Base-by-base conservation (phyloP, 164 flowering plant genomes). In the Magnolia changhungtana region DNA sequence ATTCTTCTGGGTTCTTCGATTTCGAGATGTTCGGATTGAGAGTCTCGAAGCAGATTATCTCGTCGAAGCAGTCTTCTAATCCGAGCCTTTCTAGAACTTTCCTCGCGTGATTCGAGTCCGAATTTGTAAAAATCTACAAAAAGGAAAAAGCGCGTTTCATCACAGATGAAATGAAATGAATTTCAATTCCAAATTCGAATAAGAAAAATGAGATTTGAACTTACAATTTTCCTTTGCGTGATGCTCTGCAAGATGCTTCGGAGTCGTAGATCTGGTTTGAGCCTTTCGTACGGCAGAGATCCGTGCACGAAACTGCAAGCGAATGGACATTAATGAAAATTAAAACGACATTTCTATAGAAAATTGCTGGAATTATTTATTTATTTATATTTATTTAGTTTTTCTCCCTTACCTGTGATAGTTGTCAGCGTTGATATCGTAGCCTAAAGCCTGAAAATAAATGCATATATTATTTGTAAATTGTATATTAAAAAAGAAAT, bases 31-130 rank as follows among this genome's bases (percentile, higher is more conserved):
- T 84, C 4, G 96, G 98, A 51, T 95, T 95, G 76, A 95, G 82
- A 0, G 98, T 91, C 82, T 95, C 98, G 83, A 95, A 95, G 77
- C 96, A 93, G 37, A 95, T 90, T 73, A 93, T 87, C 31, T 89
- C 85, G 8, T 93, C 97, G 79, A 93, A 93, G 75, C 98, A 95
- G 37, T 89, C 96, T 18, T 76, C 81, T 24, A 95, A 50, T 71
- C 91, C 95, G n/a, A 95, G 82, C 31, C 91, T 87, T 37, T 84
- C 80, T 52, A 95, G 76, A 55, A 73, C 89, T 80, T 84, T 89
- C 1, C 70, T 76, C 21, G 98, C 96, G 73, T 95, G 98, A 11
- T 63, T 82, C 67, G 83, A 73, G 72, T 95, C 98, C 14, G 98
- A 93, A 78, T 95, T 93, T 2, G 71, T 68, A 37, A 95, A 93